Base-by-base conservation (phyloP, 2,329 filamentous ascomycete genomes). In the Trichoderma sp. region DNA sequence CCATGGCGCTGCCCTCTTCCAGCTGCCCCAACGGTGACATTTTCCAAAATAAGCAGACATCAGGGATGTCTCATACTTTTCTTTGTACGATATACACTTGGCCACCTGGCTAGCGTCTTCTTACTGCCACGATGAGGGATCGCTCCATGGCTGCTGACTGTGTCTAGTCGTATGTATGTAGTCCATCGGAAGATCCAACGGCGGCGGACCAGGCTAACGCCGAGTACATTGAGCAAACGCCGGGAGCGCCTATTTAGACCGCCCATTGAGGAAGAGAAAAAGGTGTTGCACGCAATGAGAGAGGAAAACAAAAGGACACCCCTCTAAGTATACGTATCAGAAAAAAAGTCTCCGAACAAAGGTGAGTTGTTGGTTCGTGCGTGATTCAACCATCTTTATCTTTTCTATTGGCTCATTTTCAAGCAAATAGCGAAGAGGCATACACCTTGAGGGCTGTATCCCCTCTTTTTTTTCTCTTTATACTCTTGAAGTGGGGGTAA, bases 291-390 rank as follows among this genome's bases (percentile, higher is more conserved):
- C 11, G 61, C 33, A 56, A 55, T 52, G 21, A 56, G 24, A 40
- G 6, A 59, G 27, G 14, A n/a, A 40, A 11, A 33, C 19, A 27
- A 59, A 35, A 33, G 37, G 11, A 24, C 49, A 47, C 53, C 55
- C 40, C 40, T 43, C 40, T 43, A 10, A 43, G 63, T 67, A 11
- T 29, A 49, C 19, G 21, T 21, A 49, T 43, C 6, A 49, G 21
- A 47, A 47, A 67, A 47, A 67, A 67, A 67, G 63, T 67, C 63
- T 67, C 63, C 63, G 63, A 59, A 19, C 29, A 59, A 59, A 47
- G 21, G 53, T 66, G 63, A 37, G 11, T 19, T 33, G 40, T 55
- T 52, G 60, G 60, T n/a, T 19, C 49, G 61, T 64, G 61, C 61
- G 29, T 24, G 27, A 29, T 29, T 37, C 35, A 8, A 29, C 27